A percentile compares a stretch with the other conserved stretches of the same genome.
phyloP scores from a whole-genome alignment of 768 basidiomycete genomes.

The Boletus rubescentipes region DNA sequence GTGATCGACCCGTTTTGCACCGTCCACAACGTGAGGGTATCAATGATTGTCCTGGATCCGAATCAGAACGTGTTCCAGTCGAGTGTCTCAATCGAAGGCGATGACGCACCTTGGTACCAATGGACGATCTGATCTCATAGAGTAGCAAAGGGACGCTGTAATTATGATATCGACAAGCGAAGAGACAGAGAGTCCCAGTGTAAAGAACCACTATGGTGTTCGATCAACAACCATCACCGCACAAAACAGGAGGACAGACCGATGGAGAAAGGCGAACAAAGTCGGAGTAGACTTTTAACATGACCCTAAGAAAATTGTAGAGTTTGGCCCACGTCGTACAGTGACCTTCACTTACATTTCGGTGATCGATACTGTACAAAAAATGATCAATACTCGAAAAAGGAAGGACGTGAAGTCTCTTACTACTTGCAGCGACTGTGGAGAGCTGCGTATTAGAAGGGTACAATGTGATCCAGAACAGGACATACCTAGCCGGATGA shows the following conservation, averaged over 20 bases:
- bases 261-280: slow-evolving; percentile 13
- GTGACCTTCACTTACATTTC: slow-evolving; percentile 18
- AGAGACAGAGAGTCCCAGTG: slow-evolving; percentile 45
- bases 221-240: neutral
- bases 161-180: slow-evolving; percentile 47
- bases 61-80: neutral
- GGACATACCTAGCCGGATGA: slow-evolving; percentile 19
- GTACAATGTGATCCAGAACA: too few relatives aligned
- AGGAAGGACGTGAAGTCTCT: neutral
- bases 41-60: slow-evolving; percentile 21
- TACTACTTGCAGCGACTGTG: slow-evolving; percentile 23
- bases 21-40: slow-evolving; percentile 21
- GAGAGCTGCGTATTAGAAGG: neutral
- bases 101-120: slow-evolving; percentile 33
- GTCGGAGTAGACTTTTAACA: slow-evolving; percentile 2
- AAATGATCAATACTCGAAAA: neutral
- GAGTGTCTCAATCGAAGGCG: neutral
- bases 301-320: slow-evolving; percentile 7
- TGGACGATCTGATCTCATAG: slow-evolving; percentile 40
- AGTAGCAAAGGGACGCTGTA: slow-evolving; percentile 41
- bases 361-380: slow-evolving; percentile 17
- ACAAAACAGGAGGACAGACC: neutral
- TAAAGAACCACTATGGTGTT: slow-evolving; percentile 43
- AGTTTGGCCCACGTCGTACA: too few relatives aligned
- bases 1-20: slow-evolving; percentile 26